Percentiles rank a stretch among this genome's conserved stretches.
Evolutionary conservation across 208 protist species (phyloP).

Genomic region (Acanthamoeba divionensis): DNA sequence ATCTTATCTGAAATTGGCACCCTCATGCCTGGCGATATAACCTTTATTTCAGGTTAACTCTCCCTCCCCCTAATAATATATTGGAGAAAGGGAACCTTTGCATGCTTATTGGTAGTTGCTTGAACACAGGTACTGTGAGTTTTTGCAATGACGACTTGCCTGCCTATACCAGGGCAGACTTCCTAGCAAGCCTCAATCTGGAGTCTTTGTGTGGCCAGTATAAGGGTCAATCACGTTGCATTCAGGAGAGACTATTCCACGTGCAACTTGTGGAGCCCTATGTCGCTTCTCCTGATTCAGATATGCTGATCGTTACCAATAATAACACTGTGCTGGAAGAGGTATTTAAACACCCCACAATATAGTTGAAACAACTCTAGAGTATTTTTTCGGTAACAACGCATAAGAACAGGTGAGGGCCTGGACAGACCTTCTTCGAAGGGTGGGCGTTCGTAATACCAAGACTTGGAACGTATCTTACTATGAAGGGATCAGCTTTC

Average conservation of each 20-base stretch:
- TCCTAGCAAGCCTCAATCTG: background rate
- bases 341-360: background rate
- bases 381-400: background rate
- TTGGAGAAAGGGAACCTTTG: background rate
- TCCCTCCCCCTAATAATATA: background rate
- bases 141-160: slow-evolving; percentile 29
- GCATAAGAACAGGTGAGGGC: background rate
- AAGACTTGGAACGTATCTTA: background rate
- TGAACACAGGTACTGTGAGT: background rate
- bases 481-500: background rate
- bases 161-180: background rate
- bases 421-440: background rate
- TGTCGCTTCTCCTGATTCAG: background rate
- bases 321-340: slow-evolving; percentile 10
- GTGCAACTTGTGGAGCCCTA: background rate
- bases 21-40: background rate
- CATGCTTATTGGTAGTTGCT: background rate
- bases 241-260: background rate
- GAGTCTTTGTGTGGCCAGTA: background rate
- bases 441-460: background rate
- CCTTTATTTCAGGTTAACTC: background rate
- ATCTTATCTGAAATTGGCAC: background rate
- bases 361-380: background rate
- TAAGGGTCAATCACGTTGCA: background rate
- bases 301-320: background rate